Evolutionary conservation across 345 rosid species (phyloP), one percentile per base, ranked within the genome.

Genomic region (Euphorbia tirucalli): DNA sequence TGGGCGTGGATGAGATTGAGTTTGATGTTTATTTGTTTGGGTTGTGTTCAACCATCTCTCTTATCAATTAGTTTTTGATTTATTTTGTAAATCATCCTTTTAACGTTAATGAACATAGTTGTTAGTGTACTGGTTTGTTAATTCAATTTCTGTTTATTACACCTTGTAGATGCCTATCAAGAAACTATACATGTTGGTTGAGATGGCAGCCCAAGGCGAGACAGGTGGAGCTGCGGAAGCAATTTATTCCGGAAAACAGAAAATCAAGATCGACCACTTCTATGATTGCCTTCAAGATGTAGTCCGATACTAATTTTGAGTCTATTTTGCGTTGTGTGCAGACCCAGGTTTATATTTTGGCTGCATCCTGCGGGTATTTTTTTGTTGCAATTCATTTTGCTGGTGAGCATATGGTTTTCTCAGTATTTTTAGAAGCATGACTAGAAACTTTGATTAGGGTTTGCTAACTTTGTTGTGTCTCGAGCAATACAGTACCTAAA

Each of bases 151-250:
- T 13, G 31, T 28, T 25, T 72, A 81, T 79, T 25, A 49, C 18
- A 11, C 18, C 28, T 24, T 54, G 22, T 66, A 87, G 89, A 84
- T 84, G 77, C 85, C 89, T 21, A 87, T 93, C 86, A 85, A 93
- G 86, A 89, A 93, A 87, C 86, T 93, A 35, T 95, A 90, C 78
- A 88, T 83, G 93, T 72, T 90, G 81, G 74, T 93, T 27, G 98
- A 95, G 76, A 95, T 95, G 99, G 99, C 98, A 18, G 99, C 92
- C 21, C 97, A 93, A 70, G 96, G 99, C 57, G 92, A 88, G 74
- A 76, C 62, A 2, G 98, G 97, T 56, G 96, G 93, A 52, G 76
- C 89, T 7, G 86, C 96, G 0, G 97, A 90, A 77, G 90, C 93
- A 15, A 85, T 89, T 71, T 93, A 73, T 80, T 78, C 85, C 0